Evolutionary conservation across 768 basidiomycete species (phyloP).

Genomic region (Boletus coccyginus): DNA sequence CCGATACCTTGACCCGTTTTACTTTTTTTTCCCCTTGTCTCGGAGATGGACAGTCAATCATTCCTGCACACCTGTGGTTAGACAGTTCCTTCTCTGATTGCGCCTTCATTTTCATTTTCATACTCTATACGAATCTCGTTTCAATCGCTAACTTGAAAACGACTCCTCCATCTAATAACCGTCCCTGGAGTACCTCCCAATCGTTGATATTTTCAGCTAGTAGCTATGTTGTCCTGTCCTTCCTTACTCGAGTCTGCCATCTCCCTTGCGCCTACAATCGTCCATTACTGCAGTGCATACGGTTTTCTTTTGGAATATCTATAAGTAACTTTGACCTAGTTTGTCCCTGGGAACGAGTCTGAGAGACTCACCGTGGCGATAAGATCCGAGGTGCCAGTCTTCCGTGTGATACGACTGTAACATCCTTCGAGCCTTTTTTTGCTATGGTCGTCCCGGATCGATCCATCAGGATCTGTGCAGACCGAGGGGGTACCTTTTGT

Average conservation of each 20-base stretch:
- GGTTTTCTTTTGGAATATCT: constrained; percentile 18
- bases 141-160: constrained; percentile 14
- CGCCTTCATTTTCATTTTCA: neutral
- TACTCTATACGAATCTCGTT: constrained; percentile 5
- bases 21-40: neutral
- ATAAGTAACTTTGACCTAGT: neutral
- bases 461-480: constrained; percentile 83
- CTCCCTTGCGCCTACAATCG: neutral
- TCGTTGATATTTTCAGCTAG: constrained; percentile 21
- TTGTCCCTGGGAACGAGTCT: constrained; percentile 3
- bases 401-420: neutral
- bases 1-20: constrained; percentile 24
- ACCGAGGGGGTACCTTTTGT: constrained; percentile 91
- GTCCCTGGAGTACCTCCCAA: constrained; percentile 17
- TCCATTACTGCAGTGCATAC: constrained; percentile 17
- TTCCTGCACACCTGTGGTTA: neutral
- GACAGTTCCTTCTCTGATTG: constrained; percentile 1
- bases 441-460: constrained; percentile 52
- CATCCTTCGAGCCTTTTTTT: no score
- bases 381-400: neutral
- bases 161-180: constrained; percentile 25
- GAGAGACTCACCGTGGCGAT: constrained; percentile 6
- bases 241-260: neutral
- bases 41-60: constrained; percentile 12
- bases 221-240: constrained; percentile 26